phyloP scores from a whole-genome alignment of 108 stramenopile species.

The Mediolabrus comicus region DNA sequence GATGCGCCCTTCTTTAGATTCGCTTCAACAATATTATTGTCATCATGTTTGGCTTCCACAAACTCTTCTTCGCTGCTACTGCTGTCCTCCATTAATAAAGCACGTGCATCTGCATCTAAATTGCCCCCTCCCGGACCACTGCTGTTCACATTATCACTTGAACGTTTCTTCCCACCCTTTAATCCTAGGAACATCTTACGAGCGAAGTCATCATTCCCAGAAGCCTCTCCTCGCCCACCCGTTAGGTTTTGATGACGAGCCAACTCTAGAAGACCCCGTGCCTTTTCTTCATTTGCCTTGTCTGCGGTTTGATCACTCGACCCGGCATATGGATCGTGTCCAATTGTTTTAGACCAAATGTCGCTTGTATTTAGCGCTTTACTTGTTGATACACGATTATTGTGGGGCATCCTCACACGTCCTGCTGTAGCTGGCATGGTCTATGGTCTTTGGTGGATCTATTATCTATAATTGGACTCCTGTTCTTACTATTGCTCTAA shows the following conservation, averaged over 20 bases:
- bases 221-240: constrained; percentile 50
- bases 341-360: constrained; percentile 86
- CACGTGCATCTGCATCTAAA: constrained; percentile 31
- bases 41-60: constrained; percentile 15
- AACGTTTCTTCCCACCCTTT: constrained; percentile 72
- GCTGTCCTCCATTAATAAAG: constrained; percentile 59
- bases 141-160: constrained; percentile 18
- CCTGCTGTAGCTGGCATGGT: constrained; percentile 51
- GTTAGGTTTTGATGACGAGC: constrained; percentile 77
- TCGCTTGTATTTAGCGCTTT: constrained; percentile 66
- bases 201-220: constrained; percentile 75
- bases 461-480: too few species aligned
- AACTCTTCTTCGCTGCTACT: constrained; percentile 86
- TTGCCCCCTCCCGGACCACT: constrained; percentile 15
- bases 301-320: constrained; percentile 21
- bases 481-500: too few species aligned
- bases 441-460: not conserved
- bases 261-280: constrained; percentile 70
- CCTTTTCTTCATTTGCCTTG: constrained; percentile 54
- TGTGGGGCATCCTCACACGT: constrained; percentile 85
- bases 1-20: constrained; percentile 1
- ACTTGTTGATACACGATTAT: constrained; percentile 84
- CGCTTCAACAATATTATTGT: not conserved
- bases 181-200: constrained; percentile 74
- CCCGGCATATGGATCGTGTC: constrained; percentile 76